Conservation (phyloP, 2,329 filamentous ascomycete genomes). For the Clonostachys rosea region DNA sequence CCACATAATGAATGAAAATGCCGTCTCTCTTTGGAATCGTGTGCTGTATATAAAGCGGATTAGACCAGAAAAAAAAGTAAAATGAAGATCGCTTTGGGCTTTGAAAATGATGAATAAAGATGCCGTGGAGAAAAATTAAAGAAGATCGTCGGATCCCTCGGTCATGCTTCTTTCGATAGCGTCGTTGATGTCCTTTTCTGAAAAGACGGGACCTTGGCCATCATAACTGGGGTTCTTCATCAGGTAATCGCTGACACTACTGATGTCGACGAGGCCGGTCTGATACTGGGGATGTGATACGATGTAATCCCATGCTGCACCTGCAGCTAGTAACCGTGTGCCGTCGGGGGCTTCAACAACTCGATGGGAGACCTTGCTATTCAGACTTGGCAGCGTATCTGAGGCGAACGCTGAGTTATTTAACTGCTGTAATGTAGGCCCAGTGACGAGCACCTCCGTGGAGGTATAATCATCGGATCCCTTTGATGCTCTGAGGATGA, state of each 20-base stretch:
- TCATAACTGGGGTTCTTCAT: constrained; percentile 76
- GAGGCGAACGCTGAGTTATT: constrained; percentile 60
- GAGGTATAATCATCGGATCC: constrained; percentile 33
- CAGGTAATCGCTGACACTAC: constrained; percentile 72
- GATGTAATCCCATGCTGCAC: constrained; percentile 87
- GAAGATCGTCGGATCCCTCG: constrained; percentile 22
- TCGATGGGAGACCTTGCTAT: constrained; percentile 65
- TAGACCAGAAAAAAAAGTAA: no score
- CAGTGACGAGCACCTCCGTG: constrained; percentile 29
- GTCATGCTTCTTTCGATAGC: constrained; percentile 78
- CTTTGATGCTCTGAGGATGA: constrained; percentile 23
- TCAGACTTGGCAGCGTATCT: constrained; percentile 55
- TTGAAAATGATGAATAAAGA: constrained; percentile 36
- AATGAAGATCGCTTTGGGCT: no score
- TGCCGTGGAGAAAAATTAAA: constrained; percentile 63
- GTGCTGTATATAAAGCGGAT: no score
- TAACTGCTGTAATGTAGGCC: constrained; percentile 70
- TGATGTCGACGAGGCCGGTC: constrained; percentile 75
- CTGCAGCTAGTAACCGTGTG: constrained; percentile 66
- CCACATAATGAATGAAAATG: no score
- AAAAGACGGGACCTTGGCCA: constrained; percentile 83
- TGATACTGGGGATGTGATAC: constrained; percentile 74
- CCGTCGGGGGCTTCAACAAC: constrained; percentile 62
- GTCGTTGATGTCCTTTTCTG: constrained; percentile 65
- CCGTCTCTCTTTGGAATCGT: no score